Conservation (phyloP, 225 moss, liverwort and hornwort genomes). For the Bryum argenteum region DNA sequence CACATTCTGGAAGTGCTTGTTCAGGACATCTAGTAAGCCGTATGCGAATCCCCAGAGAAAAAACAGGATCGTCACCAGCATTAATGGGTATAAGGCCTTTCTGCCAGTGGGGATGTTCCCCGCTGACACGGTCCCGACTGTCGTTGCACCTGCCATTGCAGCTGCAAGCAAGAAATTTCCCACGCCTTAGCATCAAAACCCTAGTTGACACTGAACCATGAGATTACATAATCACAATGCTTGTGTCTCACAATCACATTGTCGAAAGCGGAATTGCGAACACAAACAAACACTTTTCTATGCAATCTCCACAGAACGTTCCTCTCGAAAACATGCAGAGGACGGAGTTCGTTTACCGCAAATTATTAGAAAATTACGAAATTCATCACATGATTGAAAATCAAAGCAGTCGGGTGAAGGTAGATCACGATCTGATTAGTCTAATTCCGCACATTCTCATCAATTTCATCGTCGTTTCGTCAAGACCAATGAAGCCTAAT, state of each 20-base stretch:
- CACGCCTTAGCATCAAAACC: not conserved
- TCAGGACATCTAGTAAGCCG: conserved; percentile 46
- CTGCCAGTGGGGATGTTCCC: conserved; percentile 29
- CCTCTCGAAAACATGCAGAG: too few species aligned
- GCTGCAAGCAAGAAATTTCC: not conserved
- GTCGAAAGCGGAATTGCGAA: not conserved
- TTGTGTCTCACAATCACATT: not conserved
- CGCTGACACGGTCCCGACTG: not conserved
- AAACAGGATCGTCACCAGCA: conserved; percentile 42
- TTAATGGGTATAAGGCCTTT: conserved; percentile 33
- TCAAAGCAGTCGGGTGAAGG: not conserved
- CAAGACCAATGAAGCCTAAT: not conserved
- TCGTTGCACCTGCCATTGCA: conserved; percentile 36
- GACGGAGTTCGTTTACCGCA: not conserved
- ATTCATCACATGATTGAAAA: not conserved
- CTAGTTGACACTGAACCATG: not conserved
- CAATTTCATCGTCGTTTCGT: not conserved
- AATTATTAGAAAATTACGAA: not conserved
- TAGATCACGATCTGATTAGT: not conserved
- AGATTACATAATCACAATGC: not conserved
- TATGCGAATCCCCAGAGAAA: conserved; percentile 53
- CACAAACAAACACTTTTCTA: too few species aligned
- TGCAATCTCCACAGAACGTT: too few species aligned
- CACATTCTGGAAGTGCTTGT: conserved; percentile 46
- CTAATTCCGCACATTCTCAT: not conserved